These are phyloP conservation scores for Laburnicola sp. DNA, from an alignment of 2,329 filamentous ascomycete species.

Conservation along the genomic window DNA sequence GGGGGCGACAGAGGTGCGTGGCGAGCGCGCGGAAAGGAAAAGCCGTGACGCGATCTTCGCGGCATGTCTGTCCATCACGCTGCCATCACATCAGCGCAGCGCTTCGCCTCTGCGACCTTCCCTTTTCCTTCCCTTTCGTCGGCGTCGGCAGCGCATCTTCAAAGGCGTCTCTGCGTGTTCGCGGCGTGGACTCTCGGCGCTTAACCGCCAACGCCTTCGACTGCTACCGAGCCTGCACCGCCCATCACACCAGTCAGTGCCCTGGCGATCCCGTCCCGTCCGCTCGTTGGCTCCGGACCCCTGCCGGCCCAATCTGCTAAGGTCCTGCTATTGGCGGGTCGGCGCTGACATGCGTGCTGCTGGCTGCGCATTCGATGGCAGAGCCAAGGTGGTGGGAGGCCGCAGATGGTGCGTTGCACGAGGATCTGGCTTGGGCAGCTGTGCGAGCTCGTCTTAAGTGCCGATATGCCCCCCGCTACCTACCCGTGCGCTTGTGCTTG, in stretches of 20 bases:
- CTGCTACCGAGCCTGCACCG: constrained; percentile 21
- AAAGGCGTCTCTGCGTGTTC: background rate
- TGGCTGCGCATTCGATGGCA: constrained; percentile 25
- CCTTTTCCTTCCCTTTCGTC: background rate
- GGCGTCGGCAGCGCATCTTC: background rate
- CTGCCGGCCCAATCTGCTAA: constrained; percentile 35
- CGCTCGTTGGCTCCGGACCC: constrained; percentile 37
- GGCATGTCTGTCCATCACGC: constrained; percentile 7
- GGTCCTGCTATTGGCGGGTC: constrained; percentile 31
- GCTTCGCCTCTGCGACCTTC: background rate
- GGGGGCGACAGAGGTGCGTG: background rate
- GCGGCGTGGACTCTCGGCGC: constrained; percentile 7
- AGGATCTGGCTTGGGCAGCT: constrained; percentile 11
- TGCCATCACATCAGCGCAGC: constrained; percentile 10
- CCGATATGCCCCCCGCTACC: constrained; percentile 32
- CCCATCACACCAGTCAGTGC: constrained; percentile 26
- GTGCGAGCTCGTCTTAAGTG: constrained; percentile 32
- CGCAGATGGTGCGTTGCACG: constrained; percentile 3
- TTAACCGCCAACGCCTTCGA: background rate
- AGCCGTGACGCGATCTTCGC: background rate
- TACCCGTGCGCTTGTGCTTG: constrained; percentile 23
- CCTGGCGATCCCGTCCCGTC: constrained; percentile 23
- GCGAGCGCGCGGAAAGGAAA: background rate
- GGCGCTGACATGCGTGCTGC: constrained; percentile 35
- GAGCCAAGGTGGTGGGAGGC: background rate